Evolutionary conservation across 1,139 yeast genomes (phyloP).

Genomic region (Meyerozyma guilliermondii): DNA sequence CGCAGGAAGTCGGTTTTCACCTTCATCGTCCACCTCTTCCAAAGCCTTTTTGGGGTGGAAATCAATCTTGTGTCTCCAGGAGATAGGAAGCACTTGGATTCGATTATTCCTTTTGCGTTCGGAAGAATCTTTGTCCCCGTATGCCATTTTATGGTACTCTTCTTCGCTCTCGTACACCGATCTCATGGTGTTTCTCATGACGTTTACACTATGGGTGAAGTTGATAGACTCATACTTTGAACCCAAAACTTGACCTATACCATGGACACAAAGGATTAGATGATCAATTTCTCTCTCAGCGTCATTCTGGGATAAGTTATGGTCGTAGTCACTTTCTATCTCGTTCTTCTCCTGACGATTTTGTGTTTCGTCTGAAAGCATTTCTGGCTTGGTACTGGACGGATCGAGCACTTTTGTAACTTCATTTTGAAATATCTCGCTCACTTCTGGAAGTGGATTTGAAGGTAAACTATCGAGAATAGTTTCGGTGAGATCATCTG

Average conservation of each 20-base stretch:
- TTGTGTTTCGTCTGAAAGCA: slow-evolving; percentile 6
- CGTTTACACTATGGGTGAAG: slow-evolving; percentile 80
- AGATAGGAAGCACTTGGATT: slow-evolving; percentile 71
- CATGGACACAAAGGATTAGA: slow-evolving; percentile 81
- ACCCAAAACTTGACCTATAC: slow-evolving; percentile 89
- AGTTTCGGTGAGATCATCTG: slow-evolving; percentile 23
- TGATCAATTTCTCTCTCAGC: slow-evolving; percentile 65
- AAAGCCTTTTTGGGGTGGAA: slow-evolving; percentile 46
- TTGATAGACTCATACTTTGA: slow-evolving; percentile 74
- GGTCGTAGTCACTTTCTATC: slow-evolving; percentile 50
- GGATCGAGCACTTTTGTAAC: slow-evolving; percentile 17
- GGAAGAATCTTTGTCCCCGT: slow-evolving; percentile 17
- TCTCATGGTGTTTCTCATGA: slow-evolving; percentile 61
- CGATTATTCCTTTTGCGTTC: slow-evolving; percentile 40
- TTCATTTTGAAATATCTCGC: slow-evolving; percentile 31
- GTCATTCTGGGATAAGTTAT: slow-evolving; percentile 24
- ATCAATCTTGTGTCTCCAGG: slow-evolving; percentile 71
- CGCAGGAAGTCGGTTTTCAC: slow-evolving; percentile 49
- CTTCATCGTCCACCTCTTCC: slow-evolving; percentile 23
- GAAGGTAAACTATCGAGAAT: slow-evolving; percentile 26
- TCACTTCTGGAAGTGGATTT: slow-evolving; percentile 70
- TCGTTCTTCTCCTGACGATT: slow-evolving; percentile 32
- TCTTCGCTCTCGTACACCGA: slow-evolving; percentile 46
- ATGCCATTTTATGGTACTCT: slow-evolving; percentile 34
- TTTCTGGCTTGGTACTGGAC: slow-evolving; percentile 7